Conservation (phyloP, 148 eudicot genomes). For the Gaultheria prostrata region DNA sequence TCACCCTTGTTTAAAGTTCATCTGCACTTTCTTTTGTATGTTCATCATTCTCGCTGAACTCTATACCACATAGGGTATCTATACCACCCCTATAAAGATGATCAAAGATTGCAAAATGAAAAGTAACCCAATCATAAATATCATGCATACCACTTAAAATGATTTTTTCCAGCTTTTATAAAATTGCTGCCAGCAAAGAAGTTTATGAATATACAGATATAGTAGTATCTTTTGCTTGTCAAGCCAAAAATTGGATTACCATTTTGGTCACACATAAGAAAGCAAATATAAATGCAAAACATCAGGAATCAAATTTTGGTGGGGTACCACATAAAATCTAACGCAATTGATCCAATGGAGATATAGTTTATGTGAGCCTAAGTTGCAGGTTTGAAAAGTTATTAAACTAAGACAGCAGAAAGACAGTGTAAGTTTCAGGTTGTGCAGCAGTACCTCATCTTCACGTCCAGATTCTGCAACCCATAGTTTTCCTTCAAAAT, state of each 20-base stretch:
- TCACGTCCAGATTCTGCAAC: slow-evolving; percentile 94
- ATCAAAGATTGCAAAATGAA: background rate
- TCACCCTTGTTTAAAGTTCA: slow-evolving; percentile 45
- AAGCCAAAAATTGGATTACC: background rate
- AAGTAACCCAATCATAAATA: background rate
- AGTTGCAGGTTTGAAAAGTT: background rate
- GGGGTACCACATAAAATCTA: background rate
- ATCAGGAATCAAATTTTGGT: background rate
- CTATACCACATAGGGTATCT: slow-evolving; percentile 64
- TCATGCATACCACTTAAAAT: background rate
- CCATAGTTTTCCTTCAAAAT: slow-evolving; percentile 81
- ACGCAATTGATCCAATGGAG: background rate
- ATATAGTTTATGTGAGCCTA: background rate
- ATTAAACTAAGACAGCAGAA: background rate
- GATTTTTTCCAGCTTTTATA: background rate
- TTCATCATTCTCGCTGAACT: slow-evolving; percentile 24
- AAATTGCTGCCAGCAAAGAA: background rate
- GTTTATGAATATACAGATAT: background rate
- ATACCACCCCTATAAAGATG: background rate
- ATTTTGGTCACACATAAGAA: background rate
- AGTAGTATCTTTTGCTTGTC: background rate
- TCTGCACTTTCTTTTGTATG: slow-evolving; percentile 20
- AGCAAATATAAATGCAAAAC: background rate
- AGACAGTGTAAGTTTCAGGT: background rate
- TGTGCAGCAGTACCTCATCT: slow-evolving; percentile 50